A percentile compares a stretch with the other conserved stretches of the same genome.
Conservation (phyloP, 495 filamentous ascomycete species). For the Daldinia loculata region DNA sequence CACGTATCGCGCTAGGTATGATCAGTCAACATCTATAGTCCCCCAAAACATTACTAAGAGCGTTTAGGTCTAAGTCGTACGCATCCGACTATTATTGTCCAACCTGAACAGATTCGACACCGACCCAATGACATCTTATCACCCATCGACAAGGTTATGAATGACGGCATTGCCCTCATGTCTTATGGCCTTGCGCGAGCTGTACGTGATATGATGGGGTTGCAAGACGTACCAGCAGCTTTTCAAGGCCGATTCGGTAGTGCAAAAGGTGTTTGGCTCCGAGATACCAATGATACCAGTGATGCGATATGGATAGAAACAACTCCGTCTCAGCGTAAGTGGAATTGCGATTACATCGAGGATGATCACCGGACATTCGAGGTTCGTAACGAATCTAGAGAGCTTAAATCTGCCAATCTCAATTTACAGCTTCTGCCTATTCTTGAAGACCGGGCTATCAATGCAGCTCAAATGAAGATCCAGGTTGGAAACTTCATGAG, state of each 20-base stretch:
- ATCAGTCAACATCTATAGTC: not conserved
- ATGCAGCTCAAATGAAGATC: conserved; percentile 56
- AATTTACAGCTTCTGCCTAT: conserved; percentile 84
- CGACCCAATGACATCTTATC: conserved; percentile 48
- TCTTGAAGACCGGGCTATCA: conserved; percentile 69
- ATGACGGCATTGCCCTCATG: conserved; percentile 81
- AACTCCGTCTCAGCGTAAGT: conserved; percentile 81
- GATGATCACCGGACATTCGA: conserved; percentile 71
- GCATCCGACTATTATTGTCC: conserved; percentile 46
- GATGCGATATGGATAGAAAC: conserved; percentile 77
- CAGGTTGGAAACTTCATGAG: conserved; percentile 67
- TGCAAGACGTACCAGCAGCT: conserved; percentile 70
- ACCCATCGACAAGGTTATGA: conserved; percentile 67
- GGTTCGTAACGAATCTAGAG: conserved; percentile 68
- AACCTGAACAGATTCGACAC: conserved; percentile 50
- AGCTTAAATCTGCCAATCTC: conserved; percentile 69
- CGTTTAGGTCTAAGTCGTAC: conserved; percentile 54
- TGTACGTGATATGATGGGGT: conserved; percentile 66
- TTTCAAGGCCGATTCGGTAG: conserved; percentile 86
- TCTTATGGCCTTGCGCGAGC: conserved; percentile 68
- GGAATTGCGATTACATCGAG: conserved; percentile 66
- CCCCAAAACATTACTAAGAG: conserved; percentile 10
- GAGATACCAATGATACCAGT: conserved; percentile 60
- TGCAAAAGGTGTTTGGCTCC: conserved; percentile 91
- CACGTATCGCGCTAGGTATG: conserved; percentile 55